phyloP scores from a whole-genome alignment of 345 rosid species.

The Lepidium didymum region DNA sequence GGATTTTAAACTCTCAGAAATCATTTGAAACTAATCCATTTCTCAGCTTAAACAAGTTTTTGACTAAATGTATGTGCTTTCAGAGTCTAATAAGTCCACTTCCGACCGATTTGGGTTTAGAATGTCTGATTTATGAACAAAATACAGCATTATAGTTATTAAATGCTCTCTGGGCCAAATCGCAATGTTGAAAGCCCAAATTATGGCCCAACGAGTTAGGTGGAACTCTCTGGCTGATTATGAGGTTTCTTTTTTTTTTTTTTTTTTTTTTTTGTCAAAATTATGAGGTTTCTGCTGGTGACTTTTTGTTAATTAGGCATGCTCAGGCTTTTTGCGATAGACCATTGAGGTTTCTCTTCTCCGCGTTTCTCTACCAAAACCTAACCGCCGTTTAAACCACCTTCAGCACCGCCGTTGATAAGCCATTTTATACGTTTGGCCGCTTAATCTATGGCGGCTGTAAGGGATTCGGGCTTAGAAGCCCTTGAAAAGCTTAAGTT shows the following conservation, averaged over 20 bases:
- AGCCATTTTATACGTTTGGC: neutral
- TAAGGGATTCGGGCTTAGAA: constrained; percentile 39
- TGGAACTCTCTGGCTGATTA: neutral
- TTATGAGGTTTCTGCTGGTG: neutral
- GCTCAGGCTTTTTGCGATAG: constrained; percentile 4
- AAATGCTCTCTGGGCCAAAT: neutral
- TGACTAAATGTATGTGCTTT: neutral
- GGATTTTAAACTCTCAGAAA: neutral
- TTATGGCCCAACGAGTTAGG: neutral
- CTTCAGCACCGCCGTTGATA: neutral
- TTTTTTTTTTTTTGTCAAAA: no score
- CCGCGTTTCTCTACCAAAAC: neutral
- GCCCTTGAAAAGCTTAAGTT: constrained; percentile 49
- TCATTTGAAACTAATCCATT: neutral
- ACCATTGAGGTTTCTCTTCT: constrained; percentile 3
- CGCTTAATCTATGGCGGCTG: constrained; percentile 30
- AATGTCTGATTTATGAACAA: neutral
- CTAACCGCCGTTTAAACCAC: neutral
- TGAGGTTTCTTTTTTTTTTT: no score
- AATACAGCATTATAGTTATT: neutral
- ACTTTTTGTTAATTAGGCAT: neutral
- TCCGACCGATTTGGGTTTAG: neutral
- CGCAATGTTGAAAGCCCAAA: neutral
- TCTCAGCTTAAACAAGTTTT: neutral
- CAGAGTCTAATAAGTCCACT: neutral